Percentiles rank a stretch among this genome's conserved stretches.
Conservation (phyloP, 1,139 yeast genomes). For the Kurtzmaniella quercitrusa region DNA sequence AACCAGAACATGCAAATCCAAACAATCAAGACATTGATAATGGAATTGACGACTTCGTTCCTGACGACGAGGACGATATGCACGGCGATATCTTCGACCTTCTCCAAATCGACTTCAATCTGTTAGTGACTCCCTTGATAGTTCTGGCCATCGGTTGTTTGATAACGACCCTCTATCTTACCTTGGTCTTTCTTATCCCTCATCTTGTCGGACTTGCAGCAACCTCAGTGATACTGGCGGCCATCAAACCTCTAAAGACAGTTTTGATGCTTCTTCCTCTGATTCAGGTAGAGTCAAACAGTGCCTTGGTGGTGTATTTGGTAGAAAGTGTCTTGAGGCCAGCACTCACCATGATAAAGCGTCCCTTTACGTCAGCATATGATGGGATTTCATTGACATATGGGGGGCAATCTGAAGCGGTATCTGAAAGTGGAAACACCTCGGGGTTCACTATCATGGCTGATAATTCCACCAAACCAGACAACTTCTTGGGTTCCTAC, state of each 20-base stretch:
- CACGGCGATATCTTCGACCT: slow-evolving; percentile 29
- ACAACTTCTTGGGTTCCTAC: neutral
- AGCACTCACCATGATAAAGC: slow-evolving; percentile 12
- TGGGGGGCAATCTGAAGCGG: neutral
- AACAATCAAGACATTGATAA: neutral
- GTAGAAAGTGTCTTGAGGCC: slow-evolving; percentile 9
- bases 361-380: neutral
- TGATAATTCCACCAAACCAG: neutral
- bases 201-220: slow-evolving; percentile 43
- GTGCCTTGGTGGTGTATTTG: slow-evolving; percentile 4
- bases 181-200: slow-evolving; percentile 51
- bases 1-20: neutral
- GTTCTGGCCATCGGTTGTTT: slow-evolving; percentile 37
- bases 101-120: slow-evolving; percentile 32
- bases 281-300: slow-evolving; percentile 2
- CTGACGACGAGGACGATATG: slow-evolving; percentile 14
- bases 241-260: slow-evolving; percentile 7
- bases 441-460: too few species aligned
- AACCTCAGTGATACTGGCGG: slow-evolving; percentile 10
- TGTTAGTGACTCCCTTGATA: slow-evolving; percentile 30
- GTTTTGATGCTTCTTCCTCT: neutral
- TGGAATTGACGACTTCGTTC: slow-evolving; percentile 8
- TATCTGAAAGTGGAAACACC: neutral
- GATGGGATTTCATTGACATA: neutral
- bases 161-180: slow-evolving; percentile 39